These are phyloP conservation scores for Yarrowia alimentaria DNA, from an alignment of 805 yeast species.

Conservation along the genomic window DNA sequence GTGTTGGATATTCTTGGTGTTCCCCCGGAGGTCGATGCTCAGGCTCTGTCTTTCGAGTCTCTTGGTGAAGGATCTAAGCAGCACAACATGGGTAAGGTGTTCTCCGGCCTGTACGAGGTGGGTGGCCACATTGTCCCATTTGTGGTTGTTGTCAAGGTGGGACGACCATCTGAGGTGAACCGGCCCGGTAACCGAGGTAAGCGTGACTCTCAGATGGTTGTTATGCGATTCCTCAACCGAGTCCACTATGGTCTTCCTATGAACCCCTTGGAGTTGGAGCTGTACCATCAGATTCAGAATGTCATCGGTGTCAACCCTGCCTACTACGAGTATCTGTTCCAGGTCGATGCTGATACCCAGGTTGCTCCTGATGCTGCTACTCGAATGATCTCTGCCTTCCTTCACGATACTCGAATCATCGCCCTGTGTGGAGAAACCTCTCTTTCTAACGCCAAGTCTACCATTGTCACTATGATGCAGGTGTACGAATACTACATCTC, in stretches of 20 bases:
- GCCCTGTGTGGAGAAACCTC: constrained; percentile 65
- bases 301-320: constrained; percentile 60
- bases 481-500: constrained; percentile 65
- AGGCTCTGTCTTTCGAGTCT: constrained; percentile 54
- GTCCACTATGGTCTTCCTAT: constrained; percentile 60
- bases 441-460: constrained; percentile 50
- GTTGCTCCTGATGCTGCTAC: constrained; percentile 54
- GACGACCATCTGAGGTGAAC: constrained; percentile 56
- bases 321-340: constrained; percentile 52
- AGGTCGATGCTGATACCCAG: constrained; percentile 65
- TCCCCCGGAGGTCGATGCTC: constrained; percentile 52
- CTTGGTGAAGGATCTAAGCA: constrained; percentile 61
- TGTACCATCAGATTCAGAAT: constrained; percentile 54
- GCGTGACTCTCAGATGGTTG: constrained; percentile 60
- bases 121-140: constrained; percentile 57
- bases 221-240: constrained; percentile 60
- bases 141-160: constrained; percentile 57
- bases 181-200: constrained; percentile 65
- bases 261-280: constrained; percentile 56
- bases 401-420: constrained; percentile 54
- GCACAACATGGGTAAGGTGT: constrained; percentile 62
- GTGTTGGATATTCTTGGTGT: constrained; percentile 55
- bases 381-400: constrained; percentile 57
- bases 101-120: constrained; percentile 58
- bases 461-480: constrained; percentile 60